A percentile compares a stretch with the other conserved stretches of the same genome.
Conservation (phyloP, 2,329 filamentous ascomycete genomes). For the Curvularia sp. region DNA sequence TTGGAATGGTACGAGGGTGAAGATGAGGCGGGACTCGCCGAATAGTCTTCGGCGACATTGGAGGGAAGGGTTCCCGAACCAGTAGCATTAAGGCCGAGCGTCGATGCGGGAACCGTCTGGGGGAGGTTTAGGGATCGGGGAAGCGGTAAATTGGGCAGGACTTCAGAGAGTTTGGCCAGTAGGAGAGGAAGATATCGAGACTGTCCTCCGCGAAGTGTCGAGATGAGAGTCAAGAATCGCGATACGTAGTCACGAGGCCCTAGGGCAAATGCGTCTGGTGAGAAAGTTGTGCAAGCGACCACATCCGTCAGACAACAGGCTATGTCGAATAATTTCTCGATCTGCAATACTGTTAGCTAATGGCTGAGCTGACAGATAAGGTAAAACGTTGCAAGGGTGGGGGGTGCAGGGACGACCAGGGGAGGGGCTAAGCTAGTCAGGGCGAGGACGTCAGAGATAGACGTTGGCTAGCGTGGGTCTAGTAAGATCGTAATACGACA, state of each 20-base stretch:
- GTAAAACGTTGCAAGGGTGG: conserved; percentile 24
- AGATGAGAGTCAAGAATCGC: conserved; percentile 70
- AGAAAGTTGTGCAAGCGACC: conserved; percentile 68
- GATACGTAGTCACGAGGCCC: conserved; percentile 75
- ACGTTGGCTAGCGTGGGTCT: conserved; percentile 36
- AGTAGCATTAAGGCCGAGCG: conserved; percentile 37
- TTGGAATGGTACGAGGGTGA: conserved; percentile 45
- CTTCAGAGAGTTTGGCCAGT: conserved; percentile 76
- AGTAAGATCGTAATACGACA: conserved; percentile 34
- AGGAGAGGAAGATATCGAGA: conserved; percentile 79
- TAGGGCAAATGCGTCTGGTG: conserved; percentile 60
- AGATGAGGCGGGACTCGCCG: conserved; percentile 33
- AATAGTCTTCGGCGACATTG: conserved; percentile 41
- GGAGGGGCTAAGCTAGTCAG: conserved; percentile 26
- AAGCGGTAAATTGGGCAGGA: conserved; percentile 62
- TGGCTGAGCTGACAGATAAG: conserved; percentile 23
- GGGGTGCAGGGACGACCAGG: conserved; percentile 24
- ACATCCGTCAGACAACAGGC: conserved; percentile 76
- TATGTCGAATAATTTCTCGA: conserved; percentile 82
- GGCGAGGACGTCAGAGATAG: conserved; percentile 38
- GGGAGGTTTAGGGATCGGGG: conserved; percentile 46
- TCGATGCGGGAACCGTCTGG: conserved; percentile 36
- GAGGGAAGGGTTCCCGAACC: conserved; percentile 40
- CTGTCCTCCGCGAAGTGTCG: conserved; percentile 75
- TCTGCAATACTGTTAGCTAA: conserved; percentile 55